A percentile compares a stretch with the other conserved stretches of the same genome.
These are phyloP conservation scores for Vigna nakashimae DNA, from an alignment of 306 rosid species.

Conservation along the genomic window DNA sequence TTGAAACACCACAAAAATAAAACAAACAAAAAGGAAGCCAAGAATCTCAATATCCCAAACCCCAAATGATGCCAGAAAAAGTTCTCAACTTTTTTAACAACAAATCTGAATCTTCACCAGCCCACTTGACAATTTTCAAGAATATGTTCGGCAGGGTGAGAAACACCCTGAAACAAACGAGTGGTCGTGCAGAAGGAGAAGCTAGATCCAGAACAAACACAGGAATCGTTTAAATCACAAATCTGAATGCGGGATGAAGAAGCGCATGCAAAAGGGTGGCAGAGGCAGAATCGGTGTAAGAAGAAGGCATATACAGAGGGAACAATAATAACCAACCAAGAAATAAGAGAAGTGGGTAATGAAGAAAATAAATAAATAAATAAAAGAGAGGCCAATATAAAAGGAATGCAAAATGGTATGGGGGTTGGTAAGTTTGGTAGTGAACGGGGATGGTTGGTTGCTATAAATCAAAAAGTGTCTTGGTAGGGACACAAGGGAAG, in stretches of 20 bases:
- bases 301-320: not conserved
- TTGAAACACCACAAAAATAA: conserved; percentile 41
- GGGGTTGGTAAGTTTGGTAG: conserved; percentile 6
- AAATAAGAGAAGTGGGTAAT: not conserved
- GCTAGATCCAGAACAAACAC: not conserved
- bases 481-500: not conserved
- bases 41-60: not conserved
- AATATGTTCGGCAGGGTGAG: not conserved
- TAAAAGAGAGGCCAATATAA: conserved; percentile 11
- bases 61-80: not conserved
- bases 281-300: conserved; percentile 16
- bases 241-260: not conserved
- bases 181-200: not conserved
- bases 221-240: not conserved
- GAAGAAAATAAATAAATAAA: not conserved
- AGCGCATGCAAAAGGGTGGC: not conserved
- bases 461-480: not conserved
- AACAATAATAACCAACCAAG: not conserved
- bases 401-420: not conserved
- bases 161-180: conserved; percentile 13
- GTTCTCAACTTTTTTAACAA: not conserved
- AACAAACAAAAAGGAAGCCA: not conserved
- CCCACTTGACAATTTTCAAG: not conserved
- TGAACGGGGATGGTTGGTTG: not conserved
- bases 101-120: conserved; percentile 10